Conservation (phyloP, 768 basidiomycete species). For the Agrocybe pediades region DNA sequence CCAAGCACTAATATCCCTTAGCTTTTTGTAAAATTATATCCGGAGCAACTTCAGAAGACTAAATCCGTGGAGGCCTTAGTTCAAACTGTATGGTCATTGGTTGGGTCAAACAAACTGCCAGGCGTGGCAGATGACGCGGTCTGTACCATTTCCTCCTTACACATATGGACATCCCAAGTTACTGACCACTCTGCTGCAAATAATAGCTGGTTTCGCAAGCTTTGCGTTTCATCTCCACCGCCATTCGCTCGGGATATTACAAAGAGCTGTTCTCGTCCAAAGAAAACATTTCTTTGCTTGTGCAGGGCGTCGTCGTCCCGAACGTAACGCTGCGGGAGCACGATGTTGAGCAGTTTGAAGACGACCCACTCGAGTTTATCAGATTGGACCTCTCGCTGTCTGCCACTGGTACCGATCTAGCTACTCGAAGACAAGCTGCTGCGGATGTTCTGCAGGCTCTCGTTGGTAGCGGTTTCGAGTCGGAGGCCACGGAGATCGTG, state of each 20-base stretch:
- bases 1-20: slow-evolving; percentile 24
- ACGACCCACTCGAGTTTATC: slow-evolving; percentile 95
- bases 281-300: slow-evolving; percentile 81
- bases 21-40: slow-evolving; percentile 83
- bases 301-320: slow-evolving; percentile 91
- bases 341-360: slow-evolving; percentile 95
- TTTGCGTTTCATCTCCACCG: slow-evolving; percentile 87
- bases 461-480: slow-evolving; percentile 77
- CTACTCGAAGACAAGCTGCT: slow-evolving; percentile 90
- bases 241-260: slow-evolving; percentile 88
- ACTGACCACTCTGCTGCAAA: background rate
- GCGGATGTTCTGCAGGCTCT: slow-evolving; percentile 95
- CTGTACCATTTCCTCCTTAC: slow-evolving; percentile 23
- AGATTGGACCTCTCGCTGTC: slow-evolving; percentile 80
- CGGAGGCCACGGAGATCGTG: slow-evolving; percentile 86
- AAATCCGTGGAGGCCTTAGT: slow-evolving; percentile 75
- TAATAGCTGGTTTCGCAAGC: slow-evolving; percentile 85
- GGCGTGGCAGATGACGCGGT: slow-evolving; percentile 76
- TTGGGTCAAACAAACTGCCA: slow-evolving; percentile 73
- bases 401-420: slow-evolving; percentile 62
- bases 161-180: background rate
- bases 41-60: slow-evolving; percentile 70
- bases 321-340: slow-evolving; percentile 87
- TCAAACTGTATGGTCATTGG: slow-evolving; percentile 85
- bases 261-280: slow-evolving; percentile 75